Evolutionary conservation across 202 grass and related monocot species (phyloP).

Genomic region (Panicum virgatum): DNA sequence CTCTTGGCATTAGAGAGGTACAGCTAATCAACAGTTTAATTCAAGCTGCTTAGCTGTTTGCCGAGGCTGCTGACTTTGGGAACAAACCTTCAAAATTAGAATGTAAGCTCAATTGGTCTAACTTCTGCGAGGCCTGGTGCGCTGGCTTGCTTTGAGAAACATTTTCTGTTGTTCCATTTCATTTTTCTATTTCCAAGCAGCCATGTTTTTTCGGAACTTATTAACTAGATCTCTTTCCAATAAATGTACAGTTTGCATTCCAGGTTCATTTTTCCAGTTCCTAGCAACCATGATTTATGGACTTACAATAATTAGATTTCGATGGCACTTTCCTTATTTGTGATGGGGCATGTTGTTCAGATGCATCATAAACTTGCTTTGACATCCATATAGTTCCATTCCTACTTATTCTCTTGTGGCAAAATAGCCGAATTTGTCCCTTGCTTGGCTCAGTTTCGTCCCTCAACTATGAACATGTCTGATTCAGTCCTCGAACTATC

Average conservation of each 20-base stretch:
- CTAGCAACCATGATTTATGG: not conserved
- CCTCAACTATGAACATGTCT: no score
- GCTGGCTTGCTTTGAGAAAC: not conserved
- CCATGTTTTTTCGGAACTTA: not conserved
- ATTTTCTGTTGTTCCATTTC: not conserved
- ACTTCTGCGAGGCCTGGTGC: not conserved
- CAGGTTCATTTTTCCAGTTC: not conserved
- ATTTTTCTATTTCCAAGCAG: not conserved
- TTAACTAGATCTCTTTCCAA: not conserved
- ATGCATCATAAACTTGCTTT: not conserved
- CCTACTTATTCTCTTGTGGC: not conserved
- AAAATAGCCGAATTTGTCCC: no score
- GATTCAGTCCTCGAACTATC: no score
- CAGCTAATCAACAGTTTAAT: constrained; percentile 16
- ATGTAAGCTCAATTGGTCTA: not conserved
- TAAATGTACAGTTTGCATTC: not conserved
- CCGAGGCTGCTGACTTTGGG: not conserved
- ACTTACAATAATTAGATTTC: not conserved
- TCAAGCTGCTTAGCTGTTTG: constrained; percentile 19
- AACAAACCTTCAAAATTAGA: not conserved
- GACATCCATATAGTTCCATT: not conserved
- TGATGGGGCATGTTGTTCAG: not conserved
- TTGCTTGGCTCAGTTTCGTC: no score
- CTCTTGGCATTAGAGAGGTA: constrained; percentile 18
- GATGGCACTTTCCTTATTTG: not conserved